These are phyloP conservation scores for Raphidocelis subcapitata DNA, from an alignment of 139 green algal genomes.

Conservation along the genomic window DNA sequence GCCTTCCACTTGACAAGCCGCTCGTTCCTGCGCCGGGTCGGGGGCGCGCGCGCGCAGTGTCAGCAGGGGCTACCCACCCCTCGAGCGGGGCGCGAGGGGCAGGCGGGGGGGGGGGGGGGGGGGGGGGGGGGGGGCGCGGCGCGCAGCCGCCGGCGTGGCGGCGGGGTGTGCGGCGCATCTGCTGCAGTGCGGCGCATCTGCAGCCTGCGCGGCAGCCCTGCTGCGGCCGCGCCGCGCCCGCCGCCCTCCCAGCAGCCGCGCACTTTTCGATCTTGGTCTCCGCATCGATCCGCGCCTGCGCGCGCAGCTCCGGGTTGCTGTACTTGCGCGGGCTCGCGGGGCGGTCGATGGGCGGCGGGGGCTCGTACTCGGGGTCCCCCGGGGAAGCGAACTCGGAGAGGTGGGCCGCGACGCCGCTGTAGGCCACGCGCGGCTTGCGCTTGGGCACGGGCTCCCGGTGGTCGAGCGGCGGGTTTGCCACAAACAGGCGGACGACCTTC, in stretches of 20 bases:
- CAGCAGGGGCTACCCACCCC: not conserved
- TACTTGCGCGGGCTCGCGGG: constrained; percentile 44
- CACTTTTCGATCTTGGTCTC: constrained; percentile 77
- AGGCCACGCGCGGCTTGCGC: constrained; percentile 34
- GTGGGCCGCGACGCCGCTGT: constrained; percentile 61
- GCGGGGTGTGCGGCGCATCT: too few relatives aligned
- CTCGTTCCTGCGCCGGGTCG: not conserved
- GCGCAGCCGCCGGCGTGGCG: too few relatives aligned
- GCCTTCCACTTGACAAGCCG: not conserved
- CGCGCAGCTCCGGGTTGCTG: constrained; percentile 70
- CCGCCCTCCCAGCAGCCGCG: constrained; percentile 10
- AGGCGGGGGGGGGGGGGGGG: not conserved
- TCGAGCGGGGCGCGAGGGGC: not conserved
- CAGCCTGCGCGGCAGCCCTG: too few relatives aligned
- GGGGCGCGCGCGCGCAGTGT: too few relatives aligned
- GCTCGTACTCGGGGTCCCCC: constrained; percentile 76
- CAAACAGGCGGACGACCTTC: constrained; percentile 76
- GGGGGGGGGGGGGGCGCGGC: too few relatives aligned
- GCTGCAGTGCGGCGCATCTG: too few relatives aligned
- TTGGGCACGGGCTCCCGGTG: constrained; percentile 34
- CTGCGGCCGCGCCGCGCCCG: too few relatives aligned
- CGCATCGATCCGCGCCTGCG: constrained; percentile 66
- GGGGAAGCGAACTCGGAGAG: constrained; percentile 69
- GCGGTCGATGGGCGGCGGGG: constrained; percentile 32
- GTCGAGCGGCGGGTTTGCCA: constrained; percentile 36